Evolutionary conservation across 148 eudicot species (phyloP).

Genomic region (Rhododendron griersonianum): DNA sequence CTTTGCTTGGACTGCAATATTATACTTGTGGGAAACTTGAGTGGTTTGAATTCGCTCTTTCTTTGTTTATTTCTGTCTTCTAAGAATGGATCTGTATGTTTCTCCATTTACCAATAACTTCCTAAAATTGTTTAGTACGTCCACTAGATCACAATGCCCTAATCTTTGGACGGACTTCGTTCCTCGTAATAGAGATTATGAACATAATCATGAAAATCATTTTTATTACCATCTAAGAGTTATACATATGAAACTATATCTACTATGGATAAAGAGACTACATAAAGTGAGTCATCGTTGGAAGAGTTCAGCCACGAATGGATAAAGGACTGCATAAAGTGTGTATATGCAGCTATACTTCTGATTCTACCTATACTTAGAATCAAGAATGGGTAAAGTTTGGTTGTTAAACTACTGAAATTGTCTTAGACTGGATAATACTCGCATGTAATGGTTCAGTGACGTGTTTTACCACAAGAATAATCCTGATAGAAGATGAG

Average conservation of each 20-base stretch:
- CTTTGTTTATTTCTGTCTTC: neutral
- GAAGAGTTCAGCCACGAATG: neutral
- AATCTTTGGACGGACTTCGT: neutral
- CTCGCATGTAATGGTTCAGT: neutral
- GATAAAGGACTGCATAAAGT: neutral
- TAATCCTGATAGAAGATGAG: neutral
- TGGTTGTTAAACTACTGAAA: neutral
- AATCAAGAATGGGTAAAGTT: neutral
- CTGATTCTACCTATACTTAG: neutral
- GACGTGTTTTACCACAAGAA: neutral
- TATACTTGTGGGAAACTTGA: constrained; percentile 89
- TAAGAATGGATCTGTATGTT: neutral
- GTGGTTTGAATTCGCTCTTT: constrained; percentile 46
- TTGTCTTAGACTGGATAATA: neutral
- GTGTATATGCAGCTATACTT: neutral
- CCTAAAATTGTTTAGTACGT: neutral
- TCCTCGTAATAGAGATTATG: neutral
- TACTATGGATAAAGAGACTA: neutral
- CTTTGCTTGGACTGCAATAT: constrained; percentile 86
- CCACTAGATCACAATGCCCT: neutral
- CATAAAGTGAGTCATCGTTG: neutral
- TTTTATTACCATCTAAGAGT: neutral
- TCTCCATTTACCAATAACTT: neutral
- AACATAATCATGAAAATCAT: neutral
- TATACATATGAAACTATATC: neutral